phyloP scores from a whole-genome alignment of 257 asterid genomes.

The Primulina eburnea region DNA sequence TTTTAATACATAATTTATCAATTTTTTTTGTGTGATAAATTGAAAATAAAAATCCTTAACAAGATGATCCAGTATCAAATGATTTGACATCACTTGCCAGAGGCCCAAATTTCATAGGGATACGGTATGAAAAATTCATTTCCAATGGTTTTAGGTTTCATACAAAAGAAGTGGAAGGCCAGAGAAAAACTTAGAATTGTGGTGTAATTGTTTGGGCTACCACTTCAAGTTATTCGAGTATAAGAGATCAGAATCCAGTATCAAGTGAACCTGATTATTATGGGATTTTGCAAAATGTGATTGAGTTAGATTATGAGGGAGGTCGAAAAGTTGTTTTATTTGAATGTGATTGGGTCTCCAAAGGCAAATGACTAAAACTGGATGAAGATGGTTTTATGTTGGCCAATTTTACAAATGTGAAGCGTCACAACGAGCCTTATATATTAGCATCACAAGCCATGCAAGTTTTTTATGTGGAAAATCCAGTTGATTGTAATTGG shows the following conservation, averaged over 20 bases:
- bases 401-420: neutral
- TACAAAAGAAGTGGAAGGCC: neutral
- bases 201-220: neutral
- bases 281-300: neutral
- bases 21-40: too few species aligned
- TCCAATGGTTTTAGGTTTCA: constrained; percentile 3
- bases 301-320: neutral
- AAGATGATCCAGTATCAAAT: neutral
- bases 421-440: neutral
- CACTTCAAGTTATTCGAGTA: neutral
- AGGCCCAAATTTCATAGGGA: neutral
- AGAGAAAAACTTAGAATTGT: neutral
- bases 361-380: neutral
- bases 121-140: neutral
- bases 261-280: neutral
- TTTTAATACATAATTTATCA: too few species aligned
- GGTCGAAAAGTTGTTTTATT: neutral
- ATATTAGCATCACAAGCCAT: neutral
- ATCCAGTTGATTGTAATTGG: neutral
- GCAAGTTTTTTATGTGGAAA: constrained; percentile 8
- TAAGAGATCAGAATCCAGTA: neutral
- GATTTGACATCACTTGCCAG: neutral
- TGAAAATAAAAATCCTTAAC: neutral
- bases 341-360: constrained; percentile 8
- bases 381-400: neutral